Evolutionary conservation across 768 basidiomycete genomes (phyloP), one percentile per base, ranked within the genome.

Genomic region (Sistotremastrum suecicum): DNA sequence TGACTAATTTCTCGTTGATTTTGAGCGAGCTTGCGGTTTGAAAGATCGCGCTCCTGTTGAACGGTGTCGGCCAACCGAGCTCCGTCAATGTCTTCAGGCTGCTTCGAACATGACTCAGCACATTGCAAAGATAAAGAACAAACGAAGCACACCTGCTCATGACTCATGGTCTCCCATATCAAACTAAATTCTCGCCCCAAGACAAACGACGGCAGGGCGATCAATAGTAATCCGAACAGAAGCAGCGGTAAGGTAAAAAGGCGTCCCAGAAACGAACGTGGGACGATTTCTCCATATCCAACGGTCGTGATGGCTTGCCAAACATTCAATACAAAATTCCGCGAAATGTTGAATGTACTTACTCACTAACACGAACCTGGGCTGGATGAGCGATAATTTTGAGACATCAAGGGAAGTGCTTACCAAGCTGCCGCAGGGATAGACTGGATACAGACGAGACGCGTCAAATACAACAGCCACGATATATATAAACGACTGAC

Each of bases 271-370:
- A 83, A 79, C 1, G 87, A 87, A 8, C 84, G 75, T 0, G 90
- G 90, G 0, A 85, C 87, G 45, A 91, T 86, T 60, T 94, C 90
- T 35, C 90, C 90, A 53, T 90, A 94, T 8, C 90, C 87, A 1
- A 89, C 85, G 0, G 89, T 91, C 2, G 83, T 83, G 50, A 91
- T 90, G 0, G 89, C 81, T 83, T 48, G 10, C 7, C 2, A 47
- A 6, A 30, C 1, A 5, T 2, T 11, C 5, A 44, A 20, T 20
- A 20, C 2, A 20, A 2, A 2, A 20, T 20, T 20, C 20, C 20
- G 20, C 20, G 2, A 20, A 20, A 33, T 20, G 34, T n/a, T 37
- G 36, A 4, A 28, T 7, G 7, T 11, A 2, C 31, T 43, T n/a
- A 42, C 51, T 29, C 7, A 31, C 6, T 43, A 35, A 12, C 5